Base-by-base conservation (phyloP, 2,329 filamentous ascomycete genomes). In the Aspergillus fumigatiaffinis region DNA sequence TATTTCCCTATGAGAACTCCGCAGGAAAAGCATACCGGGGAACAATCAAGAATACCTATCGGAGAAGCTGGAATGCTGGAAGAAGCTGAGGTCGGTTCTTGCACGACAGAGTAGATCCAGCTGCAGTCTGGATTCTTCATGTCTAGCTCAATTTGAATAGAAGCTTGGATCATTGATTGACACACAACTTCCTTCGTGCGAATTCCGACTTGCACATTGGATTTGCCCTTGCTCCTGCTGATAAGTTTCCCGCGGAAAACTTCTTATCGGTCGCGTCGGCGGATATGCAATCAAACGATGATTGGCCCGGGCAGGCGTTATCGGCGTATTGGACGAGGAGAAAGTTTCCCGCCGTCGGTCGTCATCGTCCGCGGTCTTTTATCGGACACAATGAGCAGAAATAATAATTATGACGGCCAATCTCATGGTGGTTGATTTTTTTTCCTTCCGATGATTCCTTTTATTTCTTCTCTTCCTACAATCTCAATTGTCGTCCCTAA, bases 351-450 rank as follows among this genome's bases (percentile, higher is more conserved):
- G 62, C n/a, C 29, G 35, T 38, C 47, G 51, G 48, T 55, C 23
- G 17, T 46, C 20, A 58, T 59, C 58, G 60, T 41, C 60, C 61
- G 61, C 62, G 62, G 62, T 63, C 55, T 59, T 51, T 51, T 58
- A 48, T 54, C 46, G 49, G 32, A 25, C 56, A 25, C 41, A 53
- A 20, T 10, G 20, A 21, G 41, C 20, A 21, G 26, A 53, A 21
- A 41, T 23, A 21, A 47, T 23, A 26, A 50, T 23, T 52, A 50
- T 55, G 28, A 51, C 52, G 41, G 17, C 35, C 50, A 54, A 53
- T 41, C 52, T 53, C 44, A 28, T 26, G 49, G 28, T 25, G 21
- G 23, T 29, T 12, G 50, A 29, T 54, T 54, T 54, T 32, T 52
- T 46, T 52, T 51, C 29, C 29, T 49, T 57, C 26, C n/a, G 52